Evolutionary conservation across 129 eudicot species (phyloP).

Genomic region (Gnaphalium uliginosum): DNA sequence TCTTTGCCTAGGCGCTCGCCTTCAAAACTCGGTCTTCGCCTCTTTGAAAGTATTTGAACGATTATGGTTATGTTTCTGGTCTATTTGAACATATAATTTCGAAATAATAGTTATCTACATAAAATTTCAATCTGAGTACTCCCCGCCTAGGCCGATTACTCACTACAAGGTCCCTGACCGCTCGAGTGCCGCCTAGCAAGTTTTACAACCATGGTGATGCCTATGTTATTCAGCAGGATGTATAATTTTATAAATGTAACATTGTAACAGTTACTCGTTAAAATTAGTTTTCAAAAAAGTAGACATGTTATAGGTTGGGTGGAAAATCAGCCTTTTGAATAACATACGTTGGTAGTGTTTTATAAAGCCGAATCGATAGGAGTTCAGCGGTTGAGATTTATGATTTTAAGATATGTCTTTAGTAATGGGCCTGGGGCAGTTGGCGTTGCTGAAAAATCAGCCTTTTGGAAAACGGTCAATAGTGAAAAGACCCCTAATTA

Average conservation of each 20-base stretch:
- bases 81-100: too few species aligned
- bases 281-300: background rate
- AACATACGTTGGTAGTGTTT: background rate
- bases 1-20: too few species aligned
- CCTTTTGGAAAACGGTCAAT: too few species aligned
- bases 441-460: too few species aligned
- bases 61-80: too few species aligned
- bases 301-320: background rate
- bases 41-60: too few species aligned
- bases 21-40: too few species aligned
- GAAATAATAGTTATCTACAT: too few species aligned
- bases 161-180: background rate
- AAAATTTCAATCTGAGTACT: too few species aligned
- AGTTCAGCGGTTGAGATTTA: background rate
- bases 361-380: background rate
- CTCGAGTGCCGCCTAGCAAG: background rate
- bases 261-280: background rate
- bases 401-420: background rate
- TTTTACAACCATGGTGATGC: background rate
- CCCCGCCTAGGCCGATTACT: background rate
- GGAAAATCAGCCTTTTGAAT: too few species aligned
- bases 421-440: too few species aligned
- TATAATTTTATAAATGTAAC: background rate
- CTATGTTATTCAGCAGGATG: constrained; percentile 4
- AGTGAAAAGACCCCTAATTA: background rate